Conservation (phyloP, 2,329 filamentous ascomycete genomes). For the Venturia aucupariae region DNA sequence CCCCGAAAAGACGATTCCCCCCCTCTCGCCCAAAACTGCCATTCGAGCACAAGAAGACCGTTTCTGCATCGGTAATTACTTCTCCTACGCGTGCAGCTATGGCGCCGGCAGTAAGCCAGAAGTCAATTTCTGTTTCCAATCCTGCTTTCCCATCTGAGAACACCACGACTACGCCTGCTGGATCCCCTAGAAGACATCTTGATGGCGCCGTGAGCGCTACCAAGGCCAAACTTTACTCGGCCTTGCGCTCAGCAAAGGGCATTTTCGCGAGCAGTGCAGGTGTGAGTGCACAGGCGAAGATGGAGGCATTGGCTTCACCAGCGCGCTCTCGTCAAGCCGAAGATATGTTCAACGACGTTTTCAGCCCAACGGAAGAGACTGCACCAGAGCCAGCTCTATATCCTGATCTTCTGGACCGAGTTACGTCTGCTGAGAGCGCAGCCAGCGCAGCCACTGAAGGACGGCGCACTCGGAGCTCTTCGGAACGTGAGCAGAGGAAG, state of each 20-base stretch:
- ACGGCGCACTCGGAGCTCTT: conserved; percentile 49
- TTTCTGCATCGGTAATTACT: conserved; percentile 50
- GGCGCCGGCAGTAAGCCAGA: conserved; percentile 40
- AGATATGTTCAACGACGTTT: conserved; percentile 25
- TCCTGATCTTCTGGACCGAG: conserved; percentile 22
- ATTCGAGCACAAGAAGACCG: conserved; percentile 51
- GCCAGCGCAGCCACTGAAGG: conserved; percentile 22
- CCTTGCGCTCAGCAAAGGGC: conserved; percentile 77
- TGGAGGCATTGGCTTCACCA: conserved; percentile 39
- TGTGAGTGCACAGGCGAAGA: conserved; percentile 48
- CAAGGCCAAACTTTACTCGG: conserved; percentile 85
- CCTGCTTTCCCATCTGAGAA: conserved; percentile 30
- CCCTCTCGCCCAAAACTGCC: conserved; percentile 24
- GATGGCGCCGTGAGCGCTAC: conserved; percentile 85
- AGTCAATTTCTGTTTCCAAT: conserved; percentile 40
- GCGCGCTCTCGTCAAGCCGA: conserved; percentile 22
- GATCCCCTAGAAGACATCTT: conserved; percentile 46
- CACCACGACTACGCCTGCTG: conserved; percentile 47
- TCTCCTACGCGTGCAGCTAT: conserved; percentile 37
- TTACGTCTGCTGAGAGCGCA: conserved; percentile 19
- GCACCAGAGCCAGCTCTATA: conserved; percentile 24
- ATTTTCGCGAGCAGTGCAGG: conserved; percentile 68
- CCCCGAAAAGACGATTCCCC: conserved; percentile 9
- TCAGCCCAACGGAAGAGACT: conserved; percentile 26
- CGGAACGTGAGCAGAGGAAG: conserved; percentile 52